Evolutionary conservation across 805 yeast species (phyloP).

Genomic region (Middelhovenomyces tepae): DNA sequence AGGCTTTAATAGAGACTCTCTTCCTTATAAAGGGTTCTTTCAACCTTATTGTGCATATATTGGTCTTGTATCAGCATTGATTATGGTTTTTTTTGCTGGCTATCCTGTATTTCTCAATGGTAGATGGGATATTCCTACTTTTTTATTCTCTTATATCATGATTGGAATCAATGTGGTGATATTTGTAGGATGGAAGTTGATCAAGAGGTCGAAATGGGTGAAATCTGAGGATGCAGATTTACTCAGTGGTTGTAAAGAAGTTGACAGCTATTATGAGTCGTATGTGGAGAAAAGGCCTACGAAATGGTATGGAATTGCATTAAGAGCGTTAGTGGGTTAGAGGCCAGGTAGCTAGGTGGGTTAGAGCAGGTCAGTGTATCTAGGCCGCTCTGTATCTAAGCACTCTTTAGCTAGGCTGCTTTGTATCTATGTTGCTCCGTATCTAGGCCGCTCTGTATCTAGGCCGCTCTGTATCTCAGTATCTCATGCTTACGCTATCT

Average conservation of each 20-base stretch:
- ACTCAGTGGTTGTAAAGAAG: constrained; percentile 43
- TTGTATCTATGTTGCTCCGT: too few species aligned
- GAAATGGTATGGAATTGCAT: constrained; percentile 14
- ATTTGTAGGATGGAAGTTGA: constrained; percentile 44
- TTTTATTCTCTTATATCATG: constrained; percentile 66
- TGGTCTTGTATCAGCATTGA: constrained; percentile 37
- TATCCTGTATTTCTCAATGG: constrained; percentile 64
- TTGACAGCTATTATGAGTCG: constrained; percentile 53
- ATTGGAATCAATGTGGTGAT: constrained; percentile 46
- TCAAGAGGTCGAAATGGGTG: constrained; percentile 40
- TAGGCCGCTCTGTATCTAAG: too few species aligned
- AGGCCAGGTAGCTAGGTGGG: too few species aligned
- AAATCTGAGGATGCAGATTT: constrained; percentile 45
- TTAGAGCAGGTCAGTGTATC: too few species aligned
- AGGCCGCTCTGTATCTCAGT: too few species aligned
- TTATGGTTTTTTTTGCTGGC: constrained; percentile 56
- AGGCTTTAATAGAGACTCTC: constrained; percentile 35
- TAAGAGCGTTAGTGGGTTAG: too few species aligned
- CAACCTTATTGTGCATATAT: constrained; percentile 52
- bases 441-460: too few species aligned
- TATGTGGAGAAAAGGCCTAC: constrained; percentile 16
- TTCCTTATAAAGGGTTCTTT: constrained; percentile 46
- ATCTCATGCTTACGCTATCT: too few species aligned
- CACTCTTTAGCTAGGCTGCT: too few species aligned
- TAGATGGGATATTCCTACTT: constrained; percentile 50